Base-by-base conservation (phyloP, 495 filamentous ascomycete genomes). In the Astrothelium subdiscretum region DNA sequence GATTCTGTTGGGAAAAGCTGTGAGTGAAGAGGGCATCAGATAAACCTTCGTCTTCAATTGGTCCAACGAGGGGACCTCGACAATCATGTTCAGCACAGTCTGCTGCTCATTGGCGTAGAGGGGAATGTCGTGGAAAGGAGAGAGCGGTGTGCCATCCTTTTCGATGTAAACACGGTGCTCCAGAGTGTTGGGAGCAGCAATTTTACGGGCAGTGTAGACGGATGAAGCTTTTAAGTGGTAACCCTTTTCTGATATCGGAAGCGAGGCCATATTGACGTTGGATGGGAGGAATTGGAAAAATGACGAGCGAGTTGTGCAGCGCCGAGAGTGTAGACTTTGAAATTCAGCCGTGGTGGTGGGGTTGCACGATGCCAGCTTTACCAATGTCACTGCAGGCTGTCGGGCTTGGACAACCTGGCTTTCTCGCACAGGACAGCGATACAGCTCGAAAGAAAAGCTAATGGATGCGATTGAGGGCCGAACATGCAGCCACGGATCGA, bases 21-120 rank as follows among this genome's bases (percentile, higher is more conserved):
- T 40, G 32, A 3, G 18, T 59, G 18, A 10, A 31, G 8, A 31
- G 13, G 12, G 27, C 63, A 72, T 57, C 35, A n/a, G 24, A 69
- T 79, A 48, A 79, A 95, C 92, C 88, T 98, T 95, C 77, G 91
- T 86, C 86, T 99, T 99, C 68, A 87, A 79, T 99, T 99, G 75
- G 92, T 96, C 95, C 95, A 99, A 78, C 95, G 85, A 51, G 95
- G n/a, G 95, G 71, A 97, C 96, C 85, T 97, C 95, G 65, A 97
- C 95, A 59, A 99, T 78, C 95, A 99, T 99, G 85, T 99, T 99
- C 70, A 97, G 82, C 70, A 99, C 76, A 68, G 86, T 95, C 81
- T 95, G 82, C 79, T 95, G 85, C 73, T 86, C 78, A 73, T 99
- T 95, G 83, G 95, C 94, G 69, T 89, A 97, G 70, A 99, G 87